These are phyloP conservation scores for Myriosclerotinia curreyana DNA, from an alignment of 2,329 filamentous ascomycete species.

Conservation along the genomic window DNA sequence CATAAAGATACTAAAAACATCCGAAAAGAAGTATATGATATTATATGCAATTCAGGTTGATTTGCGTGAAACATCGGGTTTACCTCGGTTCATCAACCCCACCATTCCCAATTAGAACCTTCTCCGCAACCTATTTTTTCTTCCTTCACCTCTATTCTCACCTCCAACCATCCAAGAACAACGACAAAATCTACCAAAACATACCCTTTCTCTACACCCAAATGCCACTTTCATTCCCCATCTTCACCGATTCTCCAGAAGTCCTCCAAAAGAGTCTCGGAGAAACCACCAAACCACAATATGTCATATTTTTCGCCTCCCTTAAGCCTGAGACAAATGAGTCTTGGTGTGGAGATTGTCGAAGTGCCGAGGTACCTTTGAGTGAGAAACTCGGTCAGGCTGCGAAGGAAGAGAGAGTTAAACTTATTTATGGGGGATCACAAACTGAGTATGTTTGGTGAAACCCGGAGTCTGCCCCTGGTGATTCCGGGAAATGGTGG, in stretches of 20 bases:
- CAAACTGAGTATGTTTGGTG: conserved; percentile 7
- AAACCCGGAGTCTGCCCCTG: no score
- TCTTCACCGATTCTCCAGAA: background rate
- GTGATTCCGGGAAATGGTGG: background rate
- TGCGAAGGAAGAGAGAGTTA: background rate
- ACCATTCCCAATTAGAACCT: background rate
- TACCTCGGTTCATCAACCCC: background rate
- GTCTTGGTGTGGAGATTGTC: conserved; percentile 17
- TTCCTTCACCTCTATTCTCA: background rate
- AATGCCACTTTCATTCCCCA: conserved; percentile 13
- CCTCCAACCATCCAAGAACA: background rate
- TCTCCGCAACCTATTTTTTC: background rate
- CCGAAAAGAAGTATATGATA: no score
- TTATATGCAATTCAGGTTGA: no score
- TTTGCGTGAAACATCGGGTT: background rate
- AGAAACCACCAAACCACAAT: conserved; percentile 4
- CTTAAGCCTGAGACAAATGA: conserved; percentile 4
- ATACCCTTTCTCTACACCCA: background rate
- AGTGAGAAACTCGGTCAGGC: background rate
- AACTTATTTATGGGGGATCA: conserved; percentile 8
- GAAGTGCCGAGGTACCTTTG: conserved; percentile 1
- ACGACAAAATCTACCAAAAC: background rate
- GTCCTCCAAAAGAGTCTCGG: background rate
- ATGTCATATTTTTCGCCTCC: conserved; percentile 14
- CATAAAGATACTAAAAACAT: no score